These are phyloP conservation scores for Podospora anserina DNA, from an alignment of 495 filamentous ascomycete genomes.

Conservation along the genomic window DNA sequence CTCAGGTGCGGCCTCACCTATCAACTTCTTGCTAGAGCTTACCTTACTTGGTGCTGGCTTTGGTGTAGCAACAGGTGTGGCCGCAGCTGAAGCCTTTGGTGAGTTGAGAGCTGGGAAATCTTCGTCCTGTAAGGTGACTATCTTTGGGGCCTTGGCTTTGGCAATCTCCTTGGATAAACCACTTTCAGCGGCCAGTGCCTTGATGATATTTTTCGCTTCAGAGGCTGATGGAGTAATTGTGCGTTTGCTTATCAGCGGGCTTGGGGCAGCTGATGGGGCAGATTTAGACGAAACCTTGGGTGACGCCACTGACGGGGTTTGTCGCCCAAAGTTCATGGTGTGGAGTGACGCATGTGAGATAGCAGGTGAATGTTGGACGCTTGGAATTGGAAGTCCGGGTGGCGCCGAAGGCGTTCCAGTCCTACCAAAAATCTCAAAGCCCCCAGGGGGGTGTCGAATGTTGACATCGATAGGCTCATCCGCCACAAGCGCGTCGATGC, in stretches of 20 bases:
- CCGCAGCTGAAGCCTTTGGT: conserved; percentile 30
- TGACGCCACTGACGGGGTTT: conserved; percentile 26
- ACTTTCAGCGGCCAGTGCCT: conserved; percentile 42
- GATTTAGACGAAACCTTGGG: conserved; percentile 25
- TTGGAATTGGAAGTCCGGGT: conserved; percentile 61
- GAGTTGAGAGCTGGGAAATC: conserved; percentile 57
- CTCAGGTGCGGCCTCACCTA: background rate
- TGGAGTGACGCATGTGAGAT: conserved; percentile 26
- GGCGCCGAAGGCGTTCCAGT: conserved; percentile 60
- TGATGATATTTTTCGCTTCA: conserved; percentile 49
- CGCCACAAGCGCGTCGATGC: conserved; percentile 57
- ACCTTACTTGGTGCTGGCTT: conserved; percentile 31
- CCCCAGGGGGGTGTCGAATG: conserved; percentile 34
- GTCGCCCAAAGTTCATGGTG: conserved; percentile 9
- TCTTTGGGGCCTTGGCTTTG: conserved; percentile 42
- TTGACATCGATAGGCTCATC: conserved; percentile 40
- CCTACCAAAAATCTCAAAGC: conserved; percentile 46
- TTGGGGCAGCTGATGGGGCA: conserved; percentile 12
- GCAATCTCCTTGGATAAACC: conserved; percentile 49
- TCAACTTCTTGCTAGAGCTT: conserved; percentile 20
- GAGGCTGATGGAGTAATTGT: conserved; percentile 13
- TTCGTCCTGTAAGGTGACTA: conserved; percentile 51
- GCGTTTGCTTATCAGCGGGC: conserved; percentile 30
- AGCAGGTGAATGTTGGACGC: conserved; percentile 48
- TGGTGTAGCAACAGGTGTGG: conserved; percentile 22